Percentiles rank a stretch among this genome's conserved stretches.
These are phyloP conservation scores for Zygoascus flipseniorum DNA, from an alignment of 805 yeast species.

Conservation along the genomic window DNA sequence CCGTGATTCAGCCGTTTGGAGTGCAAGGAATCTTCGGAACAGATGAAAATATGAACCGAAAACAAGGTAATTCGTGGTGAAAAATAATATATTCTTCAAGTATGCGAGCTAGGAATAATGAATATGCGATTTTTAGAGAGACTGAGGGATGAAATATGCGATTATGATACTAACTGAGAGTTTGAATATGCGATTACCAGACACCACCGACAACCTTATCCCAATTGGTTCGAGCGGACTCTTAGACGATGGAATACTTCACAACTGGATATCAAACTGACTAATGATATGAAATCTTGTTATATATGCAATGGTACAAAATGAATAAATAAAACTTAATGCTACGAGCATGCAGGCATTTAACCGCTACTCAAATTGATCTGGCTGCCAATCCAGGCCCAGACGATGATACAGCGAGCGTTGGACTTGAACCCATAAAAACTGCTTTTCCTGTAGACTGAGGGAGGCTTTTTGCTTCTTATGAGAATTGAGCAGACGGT, in stretches of 20 bases:
- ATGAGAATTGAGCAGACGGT: background rate
- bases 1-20: too few species aligned
- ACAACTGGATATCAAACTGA: too few species aligned
- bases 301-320: background rate
- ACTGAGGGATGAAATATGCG: background rate
- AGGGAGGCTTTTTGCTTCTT: constrained; percentile 23
- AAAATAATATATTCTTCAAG: too few species aligned
- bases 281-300: background rate
- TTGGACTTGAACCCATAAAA: constrained; percentile 60
- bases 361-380: constrained; percentile 17
- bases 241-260: too few species aligned
- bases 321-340: background rate
- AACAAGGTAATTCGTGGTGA: too few species aligned
- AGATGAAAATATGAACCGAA: too few species aligned
- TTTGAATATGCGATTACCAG: too few species aligned
- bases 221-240: too few species aligned
- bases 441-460: constrained; percentile 48
- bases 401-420: constrained; percentile 46
- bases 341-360: background rate
- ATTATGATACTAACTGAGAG: too few species aligned
- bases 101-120: too few species aligned
- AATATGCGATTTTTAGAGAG: background rate
- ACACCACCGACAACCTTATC: too few species aligned
- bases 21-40: background rate
- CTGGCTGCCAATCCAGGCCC: constrained; percentile 49